Evolutionary conservation across 805 yeast species (phyloP), one percentile per base, ranked within the genome.

Genomic region (Cyberlindnera maritima): DNA sequence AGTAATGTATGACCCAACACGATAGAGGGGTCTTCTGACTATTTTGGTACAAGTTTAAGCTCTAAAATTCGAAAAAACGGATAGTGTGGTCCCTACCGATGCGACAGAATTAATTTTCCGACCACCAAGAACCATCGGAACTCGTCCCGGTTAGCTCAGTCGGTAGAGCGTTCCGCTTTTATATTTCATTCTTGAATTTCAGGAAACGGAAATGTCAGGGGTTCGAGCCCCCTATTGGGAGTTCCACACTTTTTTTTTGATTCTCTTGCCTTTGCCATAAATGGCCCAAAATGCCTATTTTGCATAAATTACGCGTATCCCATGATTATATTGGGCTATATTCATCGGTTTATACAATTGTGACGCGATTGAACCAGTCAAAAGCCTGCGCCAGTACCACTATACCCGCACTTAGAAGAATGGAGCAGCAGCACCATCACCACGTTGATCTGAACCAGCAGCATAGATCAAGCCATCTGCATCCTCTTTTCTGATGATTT

Each of bases 381-480:
- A n/a, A n/a, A n/a, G n/a, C n/a, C n/a, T n/a, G n/a, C n/a, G 25
- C 25, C 25, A 21, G 25, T 21, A 5, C 25, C 25, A 21, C 13
- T 7, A 28, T 12, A 13, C n/a, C n/a, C n/a, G n/a, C n/a, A n/a
- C 18, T 37, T 17, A 45, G 15, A 44, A 42, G 44, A 48, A 52
- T 5, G 56, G 53, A 33, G 76, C 76, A 11, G 92, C 83, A 2
- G 85, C 85, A 8, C 95, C 95, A 62, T 87, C 96, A n/a, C 91
- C 95, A 44, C 96, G 72, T n/a, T 72, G 75, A 55, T 87, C 96
- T 45, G 86, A 79, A 2, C 95, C 96, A 11, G 79, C 95, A 34
- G 83, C 69, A 61, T 78, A 83, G 2, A 81, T 72, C 33, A 75
- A 62, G 13, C 59, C 55, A 2, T 76, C 78, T 21, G 65, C 56